Conservation (phyloP, 2,329 filamentous ascomycete genomes). For the Neonectria punicea region DNA sequence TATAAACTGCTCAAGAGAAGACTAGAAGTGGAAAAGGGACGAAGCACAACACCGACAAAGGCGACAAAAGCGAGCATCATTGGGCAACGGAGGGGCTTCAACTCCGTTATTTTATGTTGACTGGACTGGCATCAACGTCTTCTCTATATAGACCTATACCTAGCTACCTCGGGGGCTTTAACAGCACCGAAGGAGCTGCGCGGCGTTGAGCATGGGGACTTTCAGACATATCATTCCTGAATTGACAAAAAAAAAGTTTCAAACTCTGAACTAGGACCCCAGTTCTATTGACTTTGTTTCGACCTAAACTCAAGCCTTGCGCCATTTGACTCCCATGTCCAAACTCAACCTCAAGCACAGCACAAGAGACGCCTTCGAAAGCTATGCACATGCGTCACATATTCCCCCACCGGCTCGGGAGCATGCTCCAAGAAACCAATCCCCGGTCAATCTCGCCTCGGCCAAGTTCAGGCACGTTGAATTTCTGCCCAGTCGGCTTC, state of each 20-base stretch:
- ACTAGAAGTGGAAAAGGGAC: conserved; percentile 18
- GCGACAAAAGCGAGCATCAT: conserved; percentile 29
- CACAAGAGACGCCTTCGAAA: neutral
- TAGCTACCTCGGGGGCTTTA: conserved; percentile 34
- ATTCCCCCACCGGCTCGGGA: neutral
- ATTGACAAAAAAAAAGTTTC: conserved; percentile 33
- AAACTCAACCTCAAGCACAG: neutral
- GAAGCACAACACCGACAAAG: conserved; percentile 25
- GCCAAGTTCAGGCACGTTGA: conserved; percentile 3
- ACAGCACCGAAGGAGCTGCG: conserved; percentile 40
- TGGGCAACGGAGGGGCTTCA: conserved; percentile 33
- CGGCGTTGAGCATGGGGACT: conserved; percentile 35
- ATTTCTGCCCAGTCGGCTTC: conserved; percentile 25
- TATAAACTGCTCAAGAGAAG: conserved; percentile 19
- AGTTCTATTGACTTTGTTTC: conserved; percentile 2
- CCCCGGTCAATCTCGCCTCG: neutral
- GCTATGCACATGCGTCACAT: neutral
- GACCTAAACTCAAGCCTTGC: neutral
- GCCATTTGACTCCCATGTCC: neutral
- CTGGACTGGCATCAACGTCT: conserved; percentile 35
- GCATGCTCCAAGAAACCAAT: neutral
- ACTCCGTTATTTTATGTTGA: conserved; percentile 29
- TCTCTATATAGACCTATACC: conserved; percentile 34
- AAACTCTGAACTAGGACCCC: conserved; percentile 14
- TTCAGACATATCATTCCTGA: conserved; percentile 30